Percentiles rank a stretch among this genome's conserved stretches.
Evolutionary conservation across 805 yeast genomes (phyloP).

Genomic region (Vanderwaltozyma polyspora): DNA sequence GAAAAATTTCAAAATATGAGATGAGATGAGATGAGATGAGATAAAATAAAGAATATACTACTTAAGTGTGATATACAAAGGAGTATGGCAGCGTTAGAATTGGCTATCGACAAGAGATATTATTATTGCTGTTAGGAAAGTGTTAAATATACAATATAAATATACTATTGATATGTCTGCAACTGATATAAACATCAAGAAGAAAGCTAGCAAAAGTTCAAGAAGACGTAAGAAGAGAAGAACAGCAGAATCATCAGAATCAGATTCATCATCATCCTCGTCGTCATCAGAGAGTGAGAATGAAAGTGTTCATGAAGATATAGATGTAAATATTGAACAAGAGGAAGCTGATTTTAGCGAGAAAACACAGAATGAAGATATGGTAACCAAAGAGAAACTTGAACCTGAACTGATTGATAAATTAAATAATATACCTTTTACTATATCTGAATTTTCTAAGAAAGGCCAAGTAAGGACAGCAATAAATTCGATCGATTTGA

Average conservation of each 20-base stretch:
- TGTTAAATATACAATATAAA: too few relatives aligned
- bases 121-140: too few relatives aligned
- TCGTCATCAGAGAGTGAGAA: background rate
- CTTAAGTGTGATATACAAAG: too few relatives aligned
- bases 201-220: conserved; percentile 29
- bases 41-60: background rate
- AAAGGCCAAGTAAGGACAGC: conserved; percentile 9
- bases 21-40: conserved; percentile 12
- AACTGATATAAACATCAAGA: too few relatives aligned
- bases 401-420: conserved; percentile 13
- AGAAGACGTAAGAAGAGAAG: conserved; percentile 71
- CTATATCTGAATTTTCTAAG: conserved; percentile 28
- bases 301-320: background rate
- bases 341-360: conserved; percentile 19
- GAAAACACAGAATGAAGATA: conserved; percentile 1
- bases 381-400: conserved; percentile 7
- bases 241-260: conserved; percentile 54
- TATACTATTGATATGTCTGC: too few relatives aligned
- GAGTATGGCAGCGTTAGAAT: too few relatives aligned
- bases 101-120: too few relatives aligned
- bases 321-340: conserved; percentile 6
- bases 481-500: conserved; percentile 22
- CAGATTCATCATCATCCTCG: conserved; percentile 32
- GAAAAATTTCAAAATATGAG: too few relatives aligned
- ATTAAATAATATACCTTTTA: conserved; percentile 20